Percentiles rank a stretch among this genome's conserved stretches.
Evolutionary conservation across 768 basidiomycete genomes (phyloP).

Genomic region (Suillus spraguei): DNA sequence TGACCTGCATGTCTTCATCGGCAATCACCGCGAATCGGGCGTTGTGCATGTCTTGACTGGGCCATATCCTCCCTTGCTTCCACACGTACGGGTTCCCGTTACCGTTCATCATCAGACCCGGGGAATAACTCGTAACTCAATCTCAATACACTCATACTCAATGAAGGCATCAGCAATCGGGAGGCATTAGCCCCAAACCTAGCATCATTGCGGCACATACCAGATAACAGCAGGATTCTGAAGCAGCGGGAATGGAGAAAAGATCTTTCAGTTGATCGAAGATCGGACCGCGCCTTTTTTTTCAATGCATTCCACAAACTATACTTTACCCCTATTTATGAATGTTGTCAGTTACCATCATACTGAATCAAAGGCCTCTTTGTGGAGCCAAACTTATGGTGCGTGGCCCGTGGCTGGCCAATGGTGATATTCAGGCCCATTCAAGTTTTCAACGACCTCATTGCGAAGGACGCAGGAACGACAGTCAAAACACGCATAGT

Average conservation of each 20-base stretch:
- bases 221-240: not conserved
- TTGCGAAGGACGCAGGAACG: not conserved
- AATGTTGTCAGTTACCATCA: not conserved
- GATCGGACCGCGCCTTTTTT: not conserved
- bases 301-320: not conserved
- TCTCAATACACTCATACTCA: not conserved
- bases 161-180: not conserved
- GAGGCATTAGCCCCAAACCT: not conserved
- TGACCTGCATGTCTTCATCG: not conserved
- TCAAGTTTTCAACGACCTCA: not conserved
- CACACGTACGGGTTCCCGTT: too few relatives aligned
- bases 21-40: not conserved
- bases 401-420: too few relatives aligned
- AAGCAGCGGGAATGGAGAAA: not conserved
- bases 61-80: not conserved
- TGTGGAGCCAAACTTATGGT: too few relatives aligned
- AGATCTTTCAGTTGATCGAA: not conserved
- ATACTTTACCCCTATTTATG: not conserved
- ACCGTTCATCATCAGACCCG: not conserved
- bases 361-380: too few relatives aligned
- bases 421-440: not conserved
- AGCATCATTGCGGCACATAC: not conserved
- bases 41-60: not conserved
- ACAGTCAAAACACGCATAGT: not conserved
- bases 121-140: not conserved